Base-by-base conservation (phyloP, 2,329 filamentous ascomycete species). In the Diatrype stigma region DNA sequence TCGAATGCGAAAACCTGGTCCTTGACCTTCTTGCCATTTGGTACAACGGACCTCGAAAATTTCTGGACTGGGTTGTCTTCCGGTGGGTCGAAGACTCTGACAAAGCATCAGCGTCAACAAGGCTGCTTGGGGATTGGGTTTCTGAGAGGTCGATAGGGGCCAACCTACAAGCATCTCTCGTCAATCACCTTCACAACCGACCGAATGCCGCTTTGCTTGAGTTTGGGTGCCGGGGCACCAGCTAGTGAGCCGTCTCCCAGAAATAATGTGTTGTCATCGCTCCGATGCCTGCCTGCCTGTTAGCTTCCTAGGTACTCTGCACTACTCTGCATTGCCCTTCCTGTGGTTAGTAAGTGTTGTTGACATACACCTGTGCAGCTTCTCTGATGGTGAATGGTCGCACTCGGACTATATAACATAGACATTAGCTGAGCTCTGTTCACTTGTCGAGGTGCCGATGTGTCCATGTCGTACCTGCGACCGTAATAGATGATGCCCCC, bases 1-100 rank as follows among this genome's bases (percentile, higher is more conserved):
- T 99, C 94, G 73, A 99, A 99, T 47, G 87, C 92, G 63, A 99
- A 99, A 3, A 94, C 94, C 70, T 96, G 92, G 68, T 99, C 95
- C 68, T 99, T 99, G 63, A 94, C 89, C 60, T 91, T 88, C 72
- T 96, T 97, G 50, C 92, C 91, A 49, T 85, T 82, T 1, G 87
- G 86, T 10, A 96, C 81, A 11, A 95, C 86, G 2, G 87, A 90
- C 67, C 86, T 81, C 28, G 88, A 87, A 70, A 96, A 96, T 60
- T 87, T 87, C 54, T 96, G 90, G 8, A 97, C 85, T 0, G 92
- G 89, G 63, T 85, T 96, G 66, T 97, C 92, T 71, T 99, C 94
- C 40, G 94, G 94, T 7, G 94, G 94, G 62, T 99, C 94, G 69
- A 99, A 99, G 30, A 99, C 86, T 67, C 94, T 97, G 12, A 10